These are phyloP conservation scores for Aspergillus novofumigatus DNA, from an alignment of 2,329 filamentous ascomycete genomes.

Conservation along the genomic window DNA sequence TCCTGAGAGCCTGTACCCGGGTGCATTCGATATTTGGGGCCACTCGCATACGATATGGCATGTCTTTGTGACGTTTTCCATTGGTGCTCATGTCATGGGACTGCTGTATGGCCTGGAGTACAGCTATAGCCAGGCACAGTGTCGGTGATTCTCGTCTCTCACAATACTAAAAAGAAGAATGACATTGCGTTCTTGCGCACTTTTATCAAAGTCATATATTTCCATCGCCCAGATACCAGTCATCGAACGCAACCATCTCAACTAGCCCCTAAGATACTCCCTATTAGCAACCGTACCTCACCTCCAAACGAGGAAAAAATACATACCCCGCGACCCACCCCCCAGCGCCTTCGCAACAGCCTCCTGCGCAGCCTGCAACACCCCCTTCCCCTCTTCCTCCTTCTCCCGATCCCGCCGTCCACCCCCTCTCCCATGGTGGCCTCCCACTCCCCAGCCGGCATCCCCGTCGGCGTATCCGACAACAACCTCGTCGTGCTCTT, in stretches of 20 bases:
- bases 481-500: conserved; percentile 13
- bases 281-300: background rate
- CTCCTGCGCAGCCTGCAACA: conserved; percentile 18
- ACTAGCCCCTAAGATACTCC: background rate
- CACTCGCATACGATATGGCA: conserved; percentile 34
- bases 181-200: too few relatives aligned
- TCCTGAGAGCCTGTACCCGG: conserved; percentile 26
- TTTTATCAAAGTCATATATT: too few relatives aligned
- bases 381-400: conserved; percentile 6
- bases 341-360: conserved; percentile 24
- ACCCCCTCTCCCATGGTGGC: background rate
- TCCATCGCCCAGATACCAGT: too few relatives aligned
- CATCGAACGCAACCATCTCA: background rate
- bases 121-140: conserved; percentile 19
- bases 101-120: conserved; percentile 30
- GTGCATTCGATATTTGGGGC: conserved; percentile 32
- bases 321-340: conserved; percentile 19
- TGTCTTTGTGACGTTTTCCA: conserved; percentile 37
- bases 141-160: too few relatives aligned
- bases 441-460: conserved; percentile 6
- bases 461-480: conserved; percentile 15
- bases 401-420: background rate
- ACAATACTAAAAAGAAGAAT: too few relatives aligned
- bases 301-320: background rate
- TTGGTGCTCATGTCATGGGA: conserved; percentile 29